These are phyloP conservation scores for Dimocarpus longan DNA, from an alignment of 345 rosid genomes.

Conservation along the genomic window DNA sequence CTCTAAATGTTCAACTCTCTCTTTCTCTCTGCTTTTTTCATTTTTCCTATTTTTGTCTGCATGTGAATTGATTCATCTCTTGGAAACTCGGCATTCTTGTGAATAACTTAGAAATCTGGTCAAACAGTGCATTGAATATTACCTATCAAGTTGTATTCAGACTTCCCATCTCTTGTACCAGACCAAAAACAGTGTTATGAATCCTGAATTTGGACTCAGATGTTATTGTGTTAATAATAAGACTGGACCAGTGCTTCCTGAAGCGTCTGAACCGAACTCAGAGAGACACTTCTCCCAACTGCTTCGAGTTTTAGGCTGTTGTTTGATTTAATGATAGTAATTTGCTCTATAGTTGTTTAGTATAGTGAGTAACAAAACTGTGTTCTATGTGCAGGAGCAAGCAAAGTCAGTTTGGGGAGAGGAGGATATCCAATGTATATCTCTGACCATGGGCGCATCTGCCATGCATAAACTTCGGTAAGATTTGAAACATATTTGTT, in stretches of 20 bases:
- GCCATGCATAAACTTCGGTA: slow-evolving; percentile 97
- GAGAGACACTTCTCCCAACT: not conserved
- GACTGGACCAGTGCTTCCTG: not conserved
- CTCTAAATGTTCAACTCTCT: not conserved
- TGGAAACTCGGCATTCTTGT: not conserved
- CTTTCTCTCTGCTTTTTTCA: too few species aligned
- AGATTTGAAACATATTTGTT: slow-evolving; percentile 13
- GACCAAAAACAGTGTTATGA: not conserved
- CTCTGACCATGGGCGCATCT: slow-evolving; percentile 74
- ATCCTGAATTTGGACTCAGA: not conserved
- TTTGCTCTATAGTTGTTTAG: slow-evolving; percentile 2
- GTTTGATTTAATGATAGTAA: slow-evolving; percentile 8
- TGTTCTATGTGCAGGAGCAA: slow-evolving; percentile 54
- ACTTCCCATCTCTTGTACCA: not conserved
- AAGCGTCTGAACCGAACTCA: not conserved
- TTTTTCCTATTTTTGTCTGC: not conserved
- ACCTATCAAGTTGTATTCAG: slow-evolving; percentile 6
- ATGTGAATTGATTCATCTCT: not conserved
- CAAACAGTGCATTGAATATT: not conserved
- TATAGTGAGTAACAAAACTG: not conserved
- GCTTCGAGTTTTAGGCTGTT: not conserved
- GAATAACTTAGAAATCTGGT: not conserved
- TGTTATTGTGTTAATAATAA: not conserved
- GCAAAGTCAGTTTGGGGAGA: slow-evolving; percentile 74
- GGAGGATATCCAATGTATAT: slow-evolving; percentile 74